These are phyloP conservation scores for Suillus alpinus DNA, from an alignment of 768 basidiomycete species.

Conservation along the genomic window DNA sequence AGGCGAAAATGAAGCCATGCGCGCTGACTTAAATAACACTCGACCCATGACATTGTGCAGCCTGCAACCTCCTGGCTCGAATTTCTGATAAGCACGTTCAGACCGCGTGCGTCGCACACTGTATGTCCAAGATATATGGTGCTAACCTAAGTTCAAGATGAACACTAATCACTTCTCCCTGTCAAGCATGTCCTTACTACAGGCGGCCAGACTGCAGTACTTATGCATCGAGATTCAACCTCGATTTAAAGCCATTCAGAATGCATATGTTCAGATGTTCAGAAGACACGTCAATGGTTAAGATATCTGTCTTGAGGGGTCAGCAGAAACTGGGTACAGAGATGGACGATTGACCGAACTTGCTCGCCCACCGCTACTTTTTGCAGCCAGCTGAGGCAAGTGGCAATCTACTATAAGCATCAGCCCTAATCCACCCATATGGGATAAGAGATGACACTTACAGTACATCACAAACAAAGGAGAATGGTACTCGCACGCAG, in stretches of 20 bases:
- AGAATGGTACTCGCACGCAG: background rate
- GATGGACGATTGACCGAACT: background rate
- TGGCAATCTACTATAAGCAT: background rate
- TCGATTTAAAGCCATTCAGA: no score
- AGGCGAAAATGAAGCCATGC: background rate
- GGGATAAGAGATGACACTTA: background rate
- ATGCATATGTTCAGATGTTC: background rate
- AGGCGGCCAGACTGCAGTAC: no score
- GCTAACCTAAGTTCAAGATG: no score
- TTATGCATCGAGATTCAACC: no score
- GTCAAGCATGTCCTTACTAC: no score
- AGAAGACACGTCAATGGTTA: background rate
- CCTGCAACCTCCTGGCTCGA: background rate
- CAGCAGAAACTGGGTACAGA: background rate
- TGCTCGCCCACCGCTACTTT: background rate
- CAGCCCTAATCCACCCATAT: background rate
- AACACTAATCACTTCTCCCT: no score
- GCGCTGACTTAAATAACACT: background rate
- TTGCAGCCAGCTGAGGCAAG: background rate
- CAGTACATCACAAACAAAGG: background rate
- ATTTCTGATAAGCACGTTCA: background rate
- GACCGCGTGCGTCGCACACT: no score
- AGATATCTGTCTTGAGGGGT: background rate
- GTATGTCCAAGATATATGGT: background rate
- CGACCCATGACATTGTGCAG: background rate